Conservation (phyloP, 1,284 basidiomycete genomes). For the Apiotrichum siamense region DNA sequence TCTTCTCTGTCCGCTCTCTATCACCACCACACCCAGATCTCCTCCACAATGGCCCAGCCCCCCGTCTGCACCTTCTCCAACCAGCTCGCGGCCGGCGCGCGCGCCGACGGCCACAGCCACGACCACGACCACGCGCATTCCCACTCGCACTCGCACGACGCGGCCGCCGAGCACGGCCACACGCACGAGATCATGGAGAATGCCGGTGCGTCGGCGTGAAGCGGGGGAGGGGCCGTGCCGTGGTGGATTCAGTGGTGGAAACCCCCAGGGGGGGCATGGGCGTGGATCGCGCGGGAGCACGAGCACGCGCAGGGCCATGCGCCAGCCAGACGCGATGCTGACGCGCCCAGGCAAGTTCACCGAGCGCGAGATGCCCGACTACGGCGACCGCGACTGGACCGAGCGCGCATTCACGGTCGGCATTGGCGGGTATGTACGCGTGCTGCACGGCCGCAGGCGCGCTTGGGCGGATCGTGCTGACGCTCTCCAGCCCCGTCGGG, state of each 20-base stretch:
- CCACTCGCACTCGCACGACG: too few species aligned
- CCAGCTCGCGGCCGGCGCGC: conserved; percentile 27
- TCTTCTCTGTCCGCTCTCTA: not conserved
- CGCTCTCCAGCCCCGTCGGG: conserved; percentile 69
- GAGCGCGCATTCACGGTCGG: conserved; percentile 95
- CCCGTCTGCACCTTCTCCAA: conserved; percentile 43
- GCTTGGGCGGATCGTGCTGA: not conserved
- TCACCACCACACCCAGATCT: not conserved
- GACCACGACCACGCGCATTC: too few species aligned
- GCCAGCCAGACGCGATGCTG: not conserved
- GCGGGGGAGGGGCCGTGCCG: too few species aligned
- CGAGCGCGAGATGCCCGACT: conserved; percentile 89
- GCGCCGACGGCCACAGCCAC: conserved; percentile 24
- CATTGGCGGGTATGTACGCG: conserved; percentile 81
- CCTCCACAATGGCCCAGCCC: conserved; percentile 15
- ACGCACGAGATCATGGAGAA: conserved; percentile 85
- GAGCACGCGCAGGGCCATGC: not conserved
- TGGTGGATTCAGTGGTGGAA: too few species aligned
- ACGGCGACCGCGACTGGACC: conserved; percentile 71
- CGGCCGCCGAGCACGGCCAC: conserved; percentile 70
- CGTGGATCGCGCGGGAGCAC: not conserved
- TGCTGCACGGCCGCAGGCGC: too few species aligned
- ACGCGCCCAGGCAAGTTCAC: conserved; percentile 68
- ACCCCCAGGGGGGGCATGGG: too few species aligned
- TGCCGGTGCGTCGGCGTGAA: conserved; percentile 55